phyloP scores from a whole-genome alignment of 2,329 filamentous ascomycete species.

The Alternaria solani region DNA sequence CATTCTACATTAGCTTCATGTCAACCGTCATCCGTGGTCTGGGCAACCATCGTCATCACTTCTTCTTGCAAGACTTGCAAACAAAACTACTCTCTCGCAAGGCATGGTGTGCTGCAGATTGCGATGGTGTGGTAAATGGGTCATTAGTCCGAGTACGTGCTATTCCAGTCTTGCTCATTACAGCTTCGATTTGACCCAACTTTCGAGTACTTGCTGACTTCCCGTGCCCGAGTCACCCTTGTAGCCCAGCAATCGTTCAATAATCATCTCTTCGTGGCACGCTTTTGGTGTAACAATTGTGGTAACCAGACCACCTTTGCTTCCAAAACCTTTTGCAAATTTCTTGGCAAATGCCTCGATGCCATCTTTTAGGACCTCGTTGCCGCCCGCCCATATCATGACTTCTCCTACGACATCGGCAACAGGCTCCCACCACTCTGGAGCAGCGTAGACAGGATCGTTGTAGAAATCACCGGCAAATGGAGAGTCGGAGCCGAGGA shows the following conservation, averaged over 20 bases:
- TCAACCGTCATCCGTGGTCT: neutral
- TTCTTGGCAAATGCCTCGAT: slow-evolving; percentile 61
- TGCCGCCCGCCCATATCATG: slow-evolving; percentile 62
- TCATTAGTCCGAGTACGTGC: neutral
- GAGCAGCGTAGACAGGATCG: slow-evolving; percentile 59
- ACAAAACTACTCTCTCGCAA: neutral
- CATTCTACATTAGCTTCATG: neutral
- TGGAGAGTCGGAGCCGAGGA: slow-evolving; percentile 53
- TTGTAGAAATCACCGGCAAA: slow-evolving; percentile 64
- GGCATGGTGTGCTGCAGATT: too few relatives aligned
- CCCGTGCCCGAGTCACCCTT: slow-evolving; percentile 47
- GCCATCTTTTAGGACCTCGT: slow-evolving; percentile 65
- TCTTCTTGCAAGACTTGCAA: neutral
- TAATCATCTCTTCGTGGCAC: slow-evolving; percentile 54
- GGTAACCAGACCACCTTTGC: slow-evolving; percentile 40
- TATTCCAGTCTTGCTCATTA: slow-evolving; percentile 17
- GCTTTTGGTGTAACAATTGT: slow-evolving; percentile 50
- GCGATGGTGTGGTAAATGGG: neutral
- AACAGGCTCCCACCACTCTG: slow-evolving; percentile 63
- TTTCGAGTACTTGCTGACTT: slow-evolving; percentile 48
- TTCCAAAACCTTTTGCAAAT: slow-evolving; percentile 54
- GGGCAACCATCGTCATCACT: neutral
- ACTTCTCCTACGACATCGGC: slow-evolving; percentile 57
- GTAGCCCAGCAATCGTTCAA: slow-evolving; percentile 52
- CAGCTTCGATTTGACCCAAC: slow-evolving; percentile 50